phyloP scores from a whole-genome alignment of 2,329 filamentous ascomycete species.

The Tolypocladium tundrense region DNA sequence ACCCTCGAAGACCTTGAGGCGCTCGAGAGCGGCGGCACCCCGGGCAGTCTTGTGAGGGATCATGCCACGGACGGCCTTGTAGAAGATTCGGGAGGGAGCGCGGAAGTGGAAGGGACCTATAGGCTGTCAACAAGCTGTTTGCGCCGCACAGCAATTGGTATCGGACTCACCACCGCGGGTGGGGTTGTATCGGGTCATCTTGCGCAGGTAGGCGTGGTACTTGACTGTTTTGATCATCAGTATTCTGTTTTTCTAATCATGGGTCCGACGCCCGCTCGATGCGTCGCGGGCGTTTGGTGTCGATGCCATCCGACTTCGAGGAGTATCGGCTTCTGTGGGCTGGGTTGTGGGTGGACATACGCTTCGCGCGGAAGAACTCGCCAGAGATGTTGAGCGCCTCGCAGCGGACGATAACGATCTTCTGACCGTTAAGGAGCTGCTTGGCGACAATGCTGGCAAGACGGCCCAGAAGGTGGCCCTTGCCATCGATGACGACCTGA shows the following conservation, averaged over 20 bases:
- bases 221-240: slow-evolving; percentile 69
- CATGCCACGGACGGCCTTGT: slow-evolving; percentile 99
- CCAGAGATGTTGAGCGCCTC: slow-evolving; percentile 99
- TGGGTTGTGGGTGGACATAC: slow-evolving; percentile 54
- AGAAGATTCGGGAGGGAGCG: slow-evolving; percentile 98
- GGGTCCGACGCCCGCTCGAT: not conserved
- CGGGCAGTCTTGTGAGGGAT: slow-evolving; percentile 99
- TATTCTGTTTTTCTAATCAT: slow-evolving; percentile 8
- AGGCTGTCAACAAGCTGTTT: slow-evolving; percentile 22
- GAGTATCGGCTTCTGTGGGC: not conserved
- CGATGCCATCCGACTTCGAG: not conserved
- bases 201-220: slow-evolving; percentile 99
- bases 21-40: slow-evolving; percentile 90
- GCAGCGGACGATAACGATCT: slow-evolving; percentile 98
- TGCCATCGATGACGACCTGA: slow-evolving; percentile 98
- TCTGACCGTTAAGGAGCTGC: slow-evolving; percentile 97
- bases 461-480: slow-evolving; percentile 99
- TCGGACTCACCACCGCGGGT: slow-evolving; percentile 78
- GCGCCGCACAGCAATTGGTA: slow-evolving; percentile 4
- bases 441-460: slow-evolving; percentile 97
- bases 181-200: slow-evolving; percentile 99
- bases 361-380: slow-evolving; percentile 99
- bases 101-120: slow-evolving; percentile 99
- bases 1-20: slow-evolving; percentile 99
- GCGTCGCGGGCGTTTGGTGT: not conserved